These are phyloP conservation scores for Annona squamosa DNA, from an alignment of 164 flowering plant species.

Conservation along the genomic window DNA sequence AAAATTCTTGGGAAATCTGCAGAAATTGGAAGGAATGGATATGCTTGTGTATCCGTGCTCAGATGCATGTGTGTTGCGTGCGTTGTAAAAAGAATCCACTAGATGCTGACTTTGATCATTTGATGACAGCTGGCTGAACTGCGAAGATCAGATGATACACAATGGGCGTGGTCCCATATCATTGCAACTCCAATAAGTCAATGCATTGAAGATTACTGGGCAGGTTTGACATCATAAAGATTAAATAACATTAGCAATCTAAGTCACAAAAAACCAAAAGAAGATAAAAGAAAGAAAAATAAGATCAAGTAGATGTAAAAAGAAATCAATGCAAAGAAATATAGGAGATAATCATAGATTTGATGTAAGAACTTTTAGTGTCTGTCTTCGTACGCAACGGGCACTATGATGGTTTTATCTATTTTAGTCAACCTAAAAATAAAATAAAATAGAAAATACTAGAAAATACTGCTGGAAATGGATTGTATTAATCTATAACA, in stretches of 20 bases:
- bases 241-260: neutral
- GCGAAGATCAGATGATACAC: constrained; percentile 26
- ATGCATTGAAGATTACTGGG: constrained; percentile 46
- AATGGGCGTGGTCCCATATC: constrained; percentile 61
- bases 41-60: no score
- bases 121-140: constrained; percentile 70
- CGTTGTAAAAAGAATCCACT: neutral
- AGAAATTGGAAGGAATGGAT: neutral
- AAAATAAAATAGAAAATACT: no score
- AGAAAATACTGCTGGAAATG: no score
- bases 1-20: neutral
- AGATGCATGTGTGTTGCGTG: no score
- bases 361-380: neutral
- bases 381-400: no score
- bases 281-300: neutral
- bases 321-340: neutral
- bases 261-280: constrained; percentile 1
- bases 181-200: constrained; percentile 66
- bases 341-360: neutral
- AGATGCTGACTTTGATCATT: constrained; percentile 10
- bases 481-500: no score
- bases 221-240: constrained; percentile 37
- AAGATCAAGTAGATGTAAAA: neutral
- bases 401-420: no score
- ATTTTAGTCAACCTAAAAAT: no score